Evolutionary conservation across 2,329 filamentous ascomycete genomes (phyloP).

Genomic region (Dactylellina sp.): DNA sequence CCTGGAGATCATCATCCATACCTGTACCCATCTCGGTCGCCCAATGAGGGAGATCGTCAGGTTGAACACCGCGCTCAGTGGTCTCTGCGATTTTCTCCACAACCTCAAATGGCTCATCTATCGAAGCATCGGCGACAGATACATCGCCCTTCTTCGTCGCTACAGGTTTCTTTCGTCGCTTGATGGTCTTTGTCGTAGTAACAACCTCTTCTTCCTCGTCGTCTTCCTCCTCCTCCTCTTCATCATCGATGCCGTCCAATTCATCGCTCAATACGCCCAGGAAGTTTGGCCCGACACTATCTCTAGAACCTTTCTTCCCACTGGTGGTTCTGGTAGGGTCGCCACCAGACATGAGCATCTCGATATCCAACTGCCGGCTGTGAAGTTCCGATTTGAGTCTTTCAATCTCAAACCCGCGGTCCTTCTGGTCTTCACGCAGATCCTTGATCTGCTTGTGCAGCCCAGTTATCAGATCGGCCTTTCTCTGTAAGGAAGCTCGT

Average conservation of each 20-base stretch:
- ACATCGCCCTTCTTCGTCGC: conserved; percentile 27
- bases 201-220: conserved; percentile 52
- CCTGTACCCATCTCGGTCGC: conserved; percentile 31
- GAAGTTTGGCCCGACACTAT: conserved; percentile 35
- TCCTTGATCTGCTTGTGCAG: conserved; percentile 56
- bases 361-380: conserved; percentile 43
- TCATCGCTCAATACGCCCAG: conserved; percentile 43
- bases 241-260: conserved; percentile 25
- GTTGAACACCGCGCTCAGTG: conserved; percentile 45
- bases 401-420: conserved; percentile 49
- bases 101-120: conserved; percentile 43
- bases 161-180: conserved; percentile 43
- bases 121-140: conserved; percentile 22
- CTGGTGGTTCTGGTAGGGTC: conserved; percentile 10
- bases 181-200: conserved; percentile 52
- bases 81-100: conserved; percentile 44
- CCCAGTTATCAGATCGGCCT: conserved; percentile 51
- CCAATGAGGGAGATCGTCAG: conserved; percentile 15
- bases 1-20: conserved; percentile 40
- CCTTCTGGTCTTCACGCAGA: conserved; percentile 43
- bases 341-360: conserved; percentile 40
- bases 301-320: conserved; percentile 8
- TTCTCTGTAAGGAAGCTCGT: conserved; percentile 28
- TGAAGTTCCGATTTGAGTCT: conserved; percentile 45
- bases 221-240: conserved; percentile 42